A percentile compares a stretch with the other conserved stretches of the same genome.
Evolutionary conservation across 2,329 filamentous ascomycete genomes (phyloP).

Genomic region (Zymoseptoria brevis): DNA sequence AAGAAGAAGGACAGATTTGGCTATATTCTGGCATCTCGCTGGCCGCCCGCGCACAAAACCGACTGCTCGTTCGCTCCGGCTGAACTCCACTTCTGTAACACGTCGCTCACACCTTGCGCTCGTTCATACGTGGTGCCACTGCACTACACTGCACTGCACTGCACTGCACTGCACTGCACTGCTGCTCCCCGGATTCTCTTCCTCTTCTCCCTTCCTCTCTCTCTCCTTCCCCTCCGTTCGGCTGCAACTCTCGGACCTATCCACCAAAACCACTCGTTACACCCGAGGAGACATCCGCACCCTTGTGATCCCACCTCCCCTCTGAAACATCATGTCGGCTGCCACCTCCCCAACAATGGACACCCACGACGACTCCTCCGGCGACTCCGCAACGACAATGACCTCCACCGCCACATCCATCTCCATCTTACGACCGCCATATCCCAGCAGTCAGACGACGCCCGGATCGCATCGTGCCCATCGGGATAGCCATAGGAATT

Average conservation of each 20-base stretch:
- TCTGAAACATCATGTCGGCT: neutral
- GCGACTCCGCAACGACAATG: neutral
- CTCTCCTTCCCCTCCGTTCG: neutral
- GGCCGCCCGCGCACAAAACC: too few relatives aligned
- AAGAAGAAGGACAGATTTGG: neutral
- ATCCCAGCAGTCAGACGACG: neutral
- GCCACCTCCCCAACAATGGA: neutral
- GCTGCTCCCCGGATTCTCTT: neutral
- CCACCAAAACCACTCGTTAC: neutral
- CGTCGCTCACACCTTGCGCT: neutral
- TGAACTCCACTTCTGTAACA: neutral
- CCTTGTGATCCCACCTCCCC: neutral
- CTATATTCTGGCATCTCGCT: neutral
- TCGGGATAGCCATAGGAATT: neutral
- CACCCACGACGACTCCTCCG: neutral
- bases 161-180: too few relatives aligned
- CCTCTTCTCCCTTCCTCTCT: neutral
- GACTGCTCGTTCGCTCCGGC: neutral
- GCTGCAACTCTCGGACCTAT: neutral
- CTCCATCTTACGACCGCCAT: neutral
- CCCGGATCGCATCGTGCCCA: neutral
- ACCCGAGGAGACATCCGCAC: neutral
- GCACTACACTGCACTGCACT: too few relatives aligned
- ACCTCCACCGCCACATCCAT: neutral
- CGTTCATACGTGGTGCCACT: neutral